Percentiles rank a stretch among this genome's conserved stretches.
Evolutionary conservation across 148 eudicot species (phyloP).

Genomic region (Nyssa sinensis): DNA sequence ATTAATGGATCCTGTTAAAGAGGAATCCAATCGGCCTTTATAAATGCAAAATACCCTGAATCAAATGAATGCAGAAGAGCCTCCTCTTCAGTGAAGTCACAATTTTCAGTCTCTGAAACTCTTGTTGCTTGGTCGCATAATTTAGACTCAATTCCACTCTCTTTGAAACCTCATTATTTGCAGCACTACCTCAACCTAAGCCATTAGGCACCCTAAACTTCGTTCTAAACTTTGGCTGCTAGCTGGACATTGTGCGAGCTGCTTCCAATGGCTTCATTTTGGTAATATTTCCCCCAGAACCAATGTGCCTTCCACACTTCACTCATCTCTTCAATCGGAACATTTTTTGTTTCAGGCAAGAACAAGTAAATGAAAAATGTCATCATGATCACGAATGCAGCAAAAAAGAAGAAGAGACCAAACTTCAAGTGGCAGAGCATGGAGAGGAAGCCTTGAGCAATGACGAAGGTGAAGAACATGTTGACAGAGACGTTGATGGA

Average conservation of each 20-base stretch:
- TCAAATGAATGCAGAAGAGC: too few species aligned
- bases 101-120: not conserved
- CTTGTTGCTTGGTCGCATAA: too few species aligned
- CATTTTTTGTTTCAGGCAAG: slow-evolving; percentile 35
- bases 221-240: not conserved
- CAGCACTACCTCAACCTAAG: not conserved
- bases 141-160: too few species aligned
- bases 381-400: slow-evolving; percentile 28
- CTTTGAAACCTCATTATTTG: not conserved
- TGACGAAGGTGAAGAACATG: slow-evolving; percentile 41
- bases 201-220: not conserved
- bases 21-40: not conserved
- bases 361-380: slow-evolving; percentile 23
- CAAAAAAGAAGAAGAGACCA: slow-evolving; percentile 40
- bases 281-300: slow-evolving; percentile 36
- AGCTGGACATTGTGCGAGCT: not conserved
- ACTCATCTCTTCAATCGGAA: slow-evolving; percentile 39
- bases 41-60: not conserved
- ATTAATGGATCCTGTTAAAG: not conserved
- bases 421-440: slow-evolving; percentile 39
- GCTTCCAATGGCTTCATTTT: slow-evolving; percentile 16
- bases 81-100: too few species aligned
- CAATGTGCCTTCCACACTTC: slow-evolving; percentile 35
- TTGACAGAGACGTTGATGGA: slow-evolving; percentile 30
- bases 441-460: slow-evolving; percentile 33